Conservation (phyloP, 2,329 filamentous ascomycete genomes). For the Scedosporium minutisporum region DNA sequence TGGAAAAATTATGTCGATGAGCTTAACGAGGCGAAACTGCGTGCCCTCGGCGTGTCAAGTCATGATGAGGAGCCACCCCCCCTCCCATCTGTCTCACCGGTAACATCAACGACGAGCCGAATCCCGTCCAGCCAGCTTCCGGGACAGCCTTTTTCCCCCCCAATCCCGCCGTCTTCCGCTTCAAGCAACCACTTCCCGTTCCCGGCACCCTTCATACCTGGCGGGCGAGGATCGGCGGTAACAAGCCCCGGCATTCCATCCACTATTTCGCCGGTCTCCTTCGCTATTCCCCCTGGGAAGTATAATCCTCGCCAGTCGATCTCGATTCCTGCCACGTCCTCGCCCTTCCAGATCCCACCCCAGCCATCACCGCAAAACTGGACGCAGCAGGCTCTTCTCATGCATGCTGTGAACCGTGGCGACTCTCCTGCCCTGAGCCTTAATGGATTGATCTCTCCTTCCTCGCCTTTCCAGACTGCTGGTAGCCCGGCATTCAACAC, state of each 20-base stretch:
- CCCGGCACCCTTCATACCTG: constrained; percentile 37
- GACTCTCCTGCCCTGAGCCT: constrained; percentile 57
- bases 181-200: constrained; percentile 60
- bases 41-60: constrained; percentile 78
- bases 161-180: constrained; percentile 68
- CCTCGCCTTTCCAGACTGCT: constrained; percentile 45
- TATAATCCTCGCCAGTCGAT: constrained; percentile 66
- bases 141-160: constrained; percentile 71
- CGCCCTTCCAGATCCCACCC: constrained; percentile 57
- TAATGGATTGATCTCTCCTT: constrained; percentile 50
- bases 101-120: constrained; percentile 50
- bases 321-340: constrained; percentile 52
- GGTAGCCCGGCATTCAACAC: constrained; percentile 29
- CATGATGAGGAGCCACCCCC: constrained; percentile 61
- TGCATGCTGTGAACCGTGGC: constrained; percentile 42
- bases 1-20: constrained; percentile 72
- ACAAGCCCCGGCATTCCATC: constrained; percentile 56
- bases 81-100: constrained; percentile 56
- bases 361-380: constrained; percentile 52
- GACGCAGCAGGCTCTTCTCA: constrained; percentile 46
- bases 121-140: constrained; percentile 68
- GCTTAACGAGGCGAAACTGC: constrained; percentile 82
- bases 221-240: constrained; percentile 46
- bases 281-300: constrained; percentile 47
- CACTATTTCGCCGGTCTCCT: constrained; percentile 64